phyloP scores from a whole-genome alignment of 1,284 basidiomycete genomes.

The Microbotryomycetes sp. region DNA sequence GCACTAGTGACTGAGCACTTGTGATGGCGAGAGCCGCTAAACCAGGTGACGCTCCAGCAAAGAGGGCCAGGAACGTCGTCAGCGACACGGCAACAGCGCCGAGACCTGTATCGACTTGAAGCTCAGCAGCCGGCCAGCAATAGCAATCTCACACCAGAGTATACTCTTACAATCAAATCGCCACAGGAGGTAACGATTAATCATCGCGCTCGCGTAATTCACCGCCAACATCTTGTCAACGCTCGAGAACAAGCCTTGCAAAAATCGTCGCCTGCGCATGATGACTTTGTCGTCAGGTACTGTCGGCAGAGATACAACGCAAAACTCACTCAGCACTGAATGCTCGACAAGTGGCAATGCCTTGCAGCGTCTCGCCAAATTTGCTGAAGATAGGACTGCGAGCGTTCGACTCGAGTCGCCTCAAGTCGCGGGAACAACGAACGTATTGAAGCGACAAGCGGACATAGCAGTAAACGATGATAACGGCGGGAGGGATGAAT shows the following conservation, averaged over 20 bases:
- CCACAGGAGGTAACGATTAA: constrained; percentile 36
- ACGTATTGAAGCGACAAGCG: constrained; percentile 39
- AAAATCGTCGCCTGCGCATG: constrained; percentile 11
- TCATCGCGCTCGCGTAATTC: constrained; percentile 38
- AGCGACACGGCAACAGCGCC: constrained; percentile 67
- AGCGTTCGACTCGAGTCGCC: constrained; percentile 80
- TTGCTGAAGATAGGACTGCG: constrained; percentile 78
- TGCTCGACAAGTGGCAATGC: constrained; percentile 76
- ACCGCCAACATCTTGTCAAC: constrained; percentile 58
- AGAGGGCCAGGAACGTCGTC: constrained; percentile 48
- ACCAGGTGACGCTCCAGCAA: constrained; percentile 7
- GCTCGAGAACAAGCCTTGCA: constrained; percentile 43
- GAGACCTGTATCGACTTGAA: constrained; percentile 48
- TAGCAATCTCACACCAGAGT: not conserved
- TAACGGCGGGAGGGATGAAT: constrained; percentile 21
- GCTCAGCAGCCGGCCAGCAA: constrained; percentile 46
- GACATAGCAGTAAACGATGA: constrained; percentile 27
- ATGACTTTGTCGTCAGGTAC: constrained; percentile 49
- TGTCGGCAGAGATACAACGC: constrained; percentile 46
- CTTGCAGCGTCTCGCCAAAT: constrained; percentile 69
- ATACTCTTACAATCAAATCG: constrained; percentile 19
- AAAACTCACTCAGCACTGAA: constrained; percentile 73
- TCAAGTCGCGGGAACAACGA: constrained; percentile 48
- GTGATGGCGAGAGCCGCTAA: constrained; percentile 27
- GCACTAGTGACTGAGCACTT: constrained; percentile 44